Percentiles rank a stretch among this genome's conserved stretches.
Conservation (phyloP, 2,329 filamentous ascomycete genomes). For the Botrytis pseudocinerea region DNA sequence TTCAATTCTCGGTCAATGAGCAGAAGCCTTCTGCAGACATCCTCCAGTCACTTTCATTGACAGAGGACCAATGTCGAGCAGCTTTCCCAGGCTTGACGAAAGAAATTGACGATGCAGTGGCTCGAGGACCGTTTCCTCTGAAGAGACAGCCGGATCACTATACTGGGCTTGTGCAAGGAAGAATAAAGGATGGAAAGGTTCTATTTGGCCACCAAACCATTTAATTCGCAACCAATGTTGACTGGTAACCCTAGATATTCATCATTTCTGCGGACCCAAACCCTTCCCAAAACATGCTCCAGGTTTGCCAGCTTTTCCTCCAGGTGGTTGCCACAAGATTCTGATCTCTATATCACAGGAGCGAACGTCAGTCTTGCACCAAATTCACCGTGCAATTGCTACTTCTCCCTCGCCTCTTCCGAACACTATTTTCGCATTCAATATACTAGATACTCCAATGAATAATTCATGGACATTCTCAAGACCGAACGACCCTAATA, state of each 20-base stretch:
- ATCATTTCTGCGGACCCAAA: conserved; percentile 48
- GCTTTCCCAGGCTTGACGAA: conserved; percentile 50
- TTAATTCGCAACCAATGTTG: neutral
- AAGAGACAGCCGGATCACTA: conserved; percentile 41
- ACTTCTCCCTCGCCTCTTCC: conserved; percentile 51
- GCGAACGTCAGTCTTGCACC: conserved; percentile 53
- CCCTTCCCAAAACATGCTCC: conserved; percentile 48
- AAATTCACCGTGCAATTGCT: conserved; percentile 53
- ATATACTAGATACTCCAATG: conserved; percentile 52
- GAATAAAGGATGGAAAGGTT: conserved; percentile 48
- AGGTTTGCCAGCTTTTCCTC: conserved; percentile 33
- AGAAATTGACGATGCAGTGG: conserved; percentile 49
- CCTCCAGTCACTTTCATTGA: conserved; percentile 39
- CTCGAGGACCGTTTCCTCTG: conserved; percentile 48
- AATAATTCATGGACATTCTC: conserved; percentile 50
- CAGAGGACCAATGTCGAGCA: conserved; percentile 46
- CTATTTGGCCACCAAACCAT: neutral
- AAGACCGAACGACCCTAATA: conserved; percentile 45
- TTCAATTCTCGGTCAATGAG: neutral
- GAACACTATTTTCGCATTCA: conserved; percentile 54
- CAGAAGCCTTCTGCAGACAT: neutral
- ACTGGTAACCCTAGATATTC: conserved; percentile 42
- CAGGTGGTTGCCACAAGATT: neutral
- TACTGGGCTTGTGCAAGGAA: conserved; percentile 46
- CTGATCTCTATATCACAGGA: conserved; percentile 42